Evolutionary conservation across 2,329 filamentous ascomycete genomes (phyloP), one percentile per base, ranked within the genome.

Genomic region (Cladosporium sp.): DNA sequence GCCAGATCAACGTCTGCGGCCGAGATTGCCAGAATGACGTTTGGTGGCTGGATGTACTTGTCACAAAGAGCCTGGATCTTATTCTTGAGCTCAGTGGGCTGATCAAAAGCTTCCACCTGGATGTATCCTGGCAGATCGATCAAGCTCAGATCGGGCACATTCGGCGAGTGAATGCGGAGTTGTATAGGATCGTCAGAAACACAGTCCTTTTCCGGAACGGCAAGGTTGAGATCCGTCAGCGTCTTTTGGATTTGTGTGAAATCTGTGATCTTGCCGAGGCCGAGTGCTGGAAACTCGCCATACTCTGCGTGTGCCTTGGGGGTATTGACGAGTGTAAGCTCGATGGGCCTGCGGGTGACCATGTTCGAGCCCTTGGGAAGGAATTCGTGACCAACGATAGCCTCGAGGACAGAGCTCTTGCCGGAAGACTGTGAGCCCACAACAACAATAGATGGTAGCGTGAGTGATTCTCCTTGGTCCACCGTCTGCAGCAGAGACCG

Each of bases 91-190:
- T 97, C 90, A 3, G 90, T 81, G 0, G 95, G 95, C 74, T 99
- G 95, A 72, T 97, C 92, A 62, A 92, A 88, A 16, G 93, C 93
- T 14, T 92, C 90, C 34, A 99, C 93, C 76, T 99, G 96, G 63
- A 99, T 99, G 76, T 99, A 99, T 5, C 95, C 95, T 0, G 95
- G 95, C 16, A 99, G 84, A 78, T 99, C 96, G 71, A 98, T 99
- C 51, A 99, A 83, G 2, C 94, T 98, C 14, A 99, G 84, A 75
- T 99, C 95, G 0, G 95, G 95, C 26, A 99, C 93, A 71, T 96
- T 92, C 0, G 93, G 93, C 0, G 95, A 99, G 78, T 96, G 96
- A 61, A 99, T 96, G 2, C 91, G 92, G 46, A 99, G 87, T 72
- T 97, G 93, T 70, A 99, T 99, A 0, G 95, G 95, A 71, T 99